phyloP scores from a whole-genome alignment of 78 protist species.

The Anaeramoeba flamelloides region DNA sequence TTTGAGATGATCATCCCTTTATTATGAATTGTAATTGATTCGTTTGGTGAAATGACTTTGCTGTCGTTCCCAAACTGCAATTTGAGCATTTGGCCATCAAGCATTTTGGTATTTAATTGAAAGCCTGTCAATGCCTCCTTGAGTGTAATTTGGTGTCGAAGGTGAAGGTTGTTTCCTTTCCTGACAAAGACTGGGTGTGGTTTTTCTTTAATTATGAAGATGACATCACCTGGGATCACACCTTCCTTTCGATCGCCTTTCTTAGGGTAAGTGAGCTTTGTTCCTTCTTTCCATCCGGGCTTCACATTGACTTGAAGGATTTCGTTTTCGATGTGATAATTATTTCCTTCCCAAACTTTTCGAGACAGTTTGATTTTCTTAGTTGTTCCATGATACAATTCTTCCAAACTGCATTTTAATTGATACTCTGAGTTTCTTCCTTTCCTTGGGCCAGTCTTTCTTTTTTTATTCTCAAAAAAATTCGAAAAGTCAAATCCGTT shows the following conservation, averaged over 20 bases:
- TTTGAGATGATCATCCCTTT: too few species aligned
- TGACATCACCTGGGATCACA: constrained; percentile 35
- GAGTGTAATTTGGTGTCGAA: constrained; percentile 1
- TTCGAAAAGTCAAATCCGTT: too few species aligned
- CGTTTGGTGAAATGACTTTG: neutral
- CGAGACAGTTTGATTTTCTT: neutral
- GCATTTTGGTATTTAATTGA: neutral
- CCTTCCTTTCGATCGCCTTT: constrained; percentile 31
- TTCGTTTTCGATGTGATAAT: neutral
- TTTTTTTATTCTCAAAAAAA: too few species aligned
- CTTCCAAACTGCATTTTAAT: neutral
- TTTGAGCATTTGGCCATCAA: neutral
- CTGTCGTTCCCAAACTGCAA: neutral
- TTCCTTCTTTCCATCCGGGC: constrained; percentile 54
- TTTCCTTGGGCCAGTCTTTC: too few species aligned
- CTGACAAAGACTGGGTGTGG: constrained; percentile 36
- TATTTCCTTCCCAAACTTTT: neutral
- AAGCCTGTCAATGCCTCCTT: constrained; percentile 21
- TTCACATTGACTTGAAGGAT: constrained; percentile 20
- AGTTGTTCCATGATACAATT: neutral
- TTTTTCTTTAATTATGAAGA: constrained; percentile 43
- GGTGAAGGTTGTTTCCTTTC: constrained; percentile 29
- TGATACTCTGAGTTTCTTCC: too few species aligned
- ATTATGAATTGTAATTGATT: too few species aligned
- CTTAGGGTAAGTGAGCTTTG: constrained; percentile 38